These are phyloP conservation scores for Rhodotorula sp. DNA, from an alignment of 1,284 basidiomycete genomes.

Conservation along the genomic window DNA sequence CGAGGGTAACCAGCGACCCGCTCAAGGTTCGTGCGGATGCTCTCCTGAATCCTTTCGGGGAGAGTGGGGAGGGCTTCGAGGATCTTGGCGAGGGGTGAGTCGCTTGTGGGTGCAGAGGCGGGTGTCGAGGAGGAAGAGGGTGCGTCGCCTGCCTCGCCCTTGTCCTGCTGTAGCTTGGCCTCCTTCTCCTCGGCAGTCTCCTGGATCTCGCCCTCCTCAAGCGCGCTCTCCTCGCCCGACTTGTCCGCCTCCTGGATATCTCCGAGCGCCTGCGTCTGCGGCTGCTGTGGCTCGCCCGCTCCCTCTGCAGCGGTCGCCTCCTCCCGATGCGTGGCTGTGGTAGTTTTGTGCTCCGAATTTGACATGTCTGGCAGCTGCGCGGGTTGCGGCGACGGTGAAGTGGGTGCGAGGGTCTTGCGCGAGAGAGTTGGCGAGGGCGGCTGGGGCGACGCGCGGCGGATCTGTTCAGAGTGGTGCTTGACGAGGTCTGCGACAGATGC, in stretches of 20 bases:
- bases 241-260: slow-evolving; percentile 11
- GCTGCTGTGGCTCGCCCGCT: neutral
- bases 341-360: neutral
- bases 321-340: neutral
- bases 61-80: slow-evolving; percentile 11
- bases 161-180: slow-evolving; percentile 6
- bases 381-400: neutral
- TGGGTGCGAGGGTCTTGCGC: neutral
- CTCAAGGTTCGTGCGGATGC: slow-evolving; percentile 28
- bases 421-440: slow-evolving; percentile 1
- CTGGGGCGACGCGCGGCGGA: neutral
- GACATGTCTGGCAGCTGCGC: neutral
- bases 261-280: neutral
- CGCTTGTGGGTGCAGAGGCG: neutral
- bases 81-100: slow-evolving; percentile 26
- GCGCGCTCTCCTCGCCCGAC: neutral
- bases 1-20: slow-evolving; percentile 30
- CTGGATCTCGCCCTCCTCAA: neutral
- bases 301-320: neutral
- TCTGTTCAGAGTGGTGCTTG: slow-evolving; percentile 1
- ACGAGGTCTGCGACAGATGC: slow-evolving; percentile 1
- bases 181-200: neutral
- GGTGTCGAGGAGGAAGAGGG: too few species aligned
- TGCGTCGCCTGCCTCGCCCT: neutral
- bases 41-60: slow-evolving; percentile 17